Percentiles rank a stretch among this genome's conserved stretches.
Conservation (phyloP, 2,329 filamentous ascomycete species). For the Didymella arachidicola region DNA sequence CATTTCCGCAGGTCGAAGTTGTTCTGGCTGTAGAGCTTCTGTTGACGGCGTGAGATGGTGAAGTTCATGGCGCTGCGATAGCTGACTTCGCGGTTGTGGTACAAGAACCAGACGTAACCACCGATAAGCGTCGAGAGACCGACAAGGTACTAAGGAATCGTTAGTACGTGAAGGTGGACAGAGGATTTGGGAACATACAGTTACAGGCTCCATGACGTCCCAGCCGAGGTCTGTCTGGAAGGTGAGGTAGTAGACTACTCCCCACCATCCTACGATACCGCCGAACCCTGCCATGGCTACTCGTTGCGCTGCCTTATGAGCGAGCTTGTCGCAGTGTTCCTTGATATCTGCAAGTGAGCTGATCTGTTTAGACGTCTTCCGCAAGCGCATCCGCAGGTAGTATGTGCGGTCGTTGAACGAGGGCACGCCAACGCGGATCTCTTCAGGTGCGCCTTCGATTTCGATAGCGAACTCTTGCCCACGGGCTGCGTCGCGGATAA, state of each 20-base stretch:
- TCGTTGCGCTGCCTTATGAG: slow-evolving; percentile 78
- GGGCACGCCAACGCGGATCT: slow-evolving; percentile 81
- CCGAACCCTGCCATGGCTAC: slow-evolving; percentile 82
- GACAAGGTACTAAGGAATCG: slow-evolving; percentile 68
- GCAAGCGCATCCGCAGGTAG: slow-evolving; percentile 79
- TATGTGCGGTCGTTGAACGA: slow-evolving; percentile 91
- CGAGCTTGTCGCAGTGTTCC: slow-evolving; percentile 78
- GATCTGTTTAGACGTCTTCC: slow-evolving; percentile 74
- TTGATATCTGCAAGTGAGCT: slow-evolving; percentile 76
- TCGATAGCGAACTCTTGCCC: slow-evolving; percentile 85
- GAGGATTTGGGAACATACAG: slow-evolving; percentile 52
- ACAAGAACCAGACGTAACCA: slow-evolving; percentile 92
- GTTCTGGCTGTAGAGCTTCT: slow-evolving; percentile 74
- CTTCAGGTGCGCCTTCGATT: slow-evolving; percentile 73
- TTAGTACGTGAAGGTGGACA: not conserved
- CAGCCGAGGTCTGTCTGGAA: slow-evolving; percentile 80
- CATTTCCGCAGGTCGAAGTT: slow-evolving; percentile 80
- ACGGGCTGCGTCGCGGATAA: slow-evolving; percentile 86
- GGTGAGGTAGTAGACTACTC: slow-evolving; percentile 73
- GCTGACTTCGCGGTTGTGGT: slow-evolving; percentile 87
- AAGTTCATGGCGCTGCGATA: slow-evolving; percentile 88
- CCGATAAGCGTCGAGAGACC: slow-evolving; percentile 86
- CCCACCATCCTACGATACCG: slow-evolving; percentile 80
- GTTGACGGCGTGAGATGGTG: slow-evolving; percentile 80
- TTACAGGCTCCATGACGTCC: slow-evolving; percentile 91